Conservation (phyloP, 2,329 filamentous ascomycete species). For the Neoarthrinium moseri region DNA sequence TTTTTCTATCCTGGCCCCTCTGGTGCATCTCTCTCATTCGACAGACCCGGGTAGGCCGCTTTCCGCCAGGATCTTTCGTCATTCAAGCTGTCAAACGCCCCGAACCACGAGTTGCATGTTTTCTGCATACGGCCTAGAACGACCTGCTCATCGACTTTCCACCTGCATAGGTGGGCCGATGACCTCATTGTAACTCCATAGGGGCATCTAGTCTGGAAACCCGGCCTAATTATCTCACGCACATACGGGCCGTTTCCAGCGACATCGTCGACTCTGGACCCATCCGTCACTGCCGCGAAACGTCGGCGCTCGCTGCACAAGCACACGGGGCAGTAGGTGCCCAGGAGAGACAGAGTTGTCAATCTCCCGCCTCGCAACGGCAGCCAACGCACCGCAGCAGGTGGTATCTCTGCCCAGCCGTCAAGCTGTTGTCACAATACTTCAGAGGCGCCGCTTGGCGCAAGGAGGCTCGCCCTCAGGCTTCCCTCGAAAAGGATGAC, state of each 20-base stretch:
- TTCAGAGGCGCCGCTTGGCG: constrained; percentile 8
- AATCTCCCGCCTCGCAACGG: not conserved
- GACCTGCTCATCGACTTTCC: constrained; percentile 1
- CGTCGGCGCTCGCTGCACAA: not conserved
- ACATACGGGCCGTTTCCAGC: constrained; percentile 10
- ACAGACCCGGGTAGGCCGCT: not conserved
- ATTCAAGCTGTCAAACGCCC: too few species aligned
- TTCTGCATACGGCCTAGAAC: constrained; percentile 5
- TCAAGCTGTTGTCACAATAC: constrained; percentile 9
- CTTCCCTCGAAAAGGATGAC: constrained; percentile 4
- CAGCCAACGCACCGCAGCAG: not conserved
- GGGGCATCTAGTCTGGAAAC: constrained; percentile 3
- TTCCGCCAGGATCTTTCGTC: not conserved
- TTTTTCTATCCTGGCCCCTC: too few species aligned
- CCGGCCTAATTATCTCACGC: constrained; percentile 7
- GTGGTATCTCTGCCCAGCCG: not conserved
- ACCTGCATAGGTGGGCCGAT: constrained; percentile 11
- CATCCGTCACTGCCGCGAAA: not conserved
- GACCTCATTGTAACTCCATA: constrained; percentile 13
- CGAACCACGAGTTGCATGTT: constrained; percentile 2
- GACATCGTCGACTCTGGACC: constrained; percentile 8
- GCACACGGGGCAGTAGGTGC: not conserved
- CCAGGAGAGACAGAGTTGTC: not conserved
- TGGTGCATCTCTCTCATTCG: not conserved
- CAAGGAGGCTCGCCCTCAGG: constrained; percentile 1